These are phyloP conservation scores for Sphaerobolus stellatus DNA, from an alignment of 1,284 basidiomycete genomes.

Conservation along the genomic window DNA sequence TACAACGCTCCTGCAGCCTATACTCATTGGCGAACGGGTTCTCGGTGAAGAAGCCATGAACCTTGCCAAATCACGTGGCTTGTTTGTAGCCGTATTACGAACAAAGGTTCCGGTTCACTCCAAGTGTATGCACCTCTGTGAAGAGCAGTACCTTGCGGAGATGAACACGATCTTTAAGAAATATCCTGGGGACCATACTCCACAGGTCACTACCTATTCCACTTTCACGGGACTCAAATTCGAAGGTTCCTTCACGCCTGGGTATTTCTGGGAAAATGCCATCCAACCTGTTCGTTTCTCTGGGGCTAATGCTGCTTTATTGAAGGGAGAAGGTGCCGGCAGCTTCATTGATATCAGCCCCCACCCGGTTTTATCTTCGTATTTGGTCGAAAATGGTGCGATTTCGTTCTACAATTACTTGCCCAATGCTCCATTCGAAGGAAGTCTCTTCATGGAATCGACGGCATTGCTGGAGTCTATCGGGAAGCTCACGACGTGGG, in stretches of 20 bases:
- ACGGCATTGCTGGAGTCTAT: constrained; percentile 10
- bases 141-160: constrained; percentile 21
- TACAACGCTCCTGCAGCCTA: constrained; percentile 36
- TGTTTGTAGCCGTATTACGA: constrained; percentile 33
- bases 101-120: constrained; percentile 36
- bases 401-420: constrained; percentile 23
- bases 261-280: constrained; percentile 38
- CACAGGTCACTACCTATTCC: constrained; percentile 24
- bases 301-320: constrained; percentile 15
- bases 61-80: constrained; percentile 27
- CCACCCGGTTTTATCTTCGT: constrained; percentile 37
- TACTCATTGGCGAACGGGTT: constrained; percentile 33
- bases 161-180: constrained; percentile 26
- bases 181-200: constrained; percentile 16
- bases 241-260: constrained; percentile 17
- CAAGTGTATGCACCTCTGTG: constrained; percentile 32
- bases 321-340: constrained; percentile 19
- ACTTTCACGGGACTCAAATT: constrained; percentile 24
- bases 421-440: constrained; percentile 31
- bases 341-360: constrained; percentile 36
- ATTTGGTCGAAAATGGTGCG: constrained; percentile 26
- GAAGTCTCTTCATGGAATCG: constrained; percentile 23
- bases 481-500: constrained; percentile 22
- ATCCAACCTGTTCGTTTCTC: constrained; percentile 34
- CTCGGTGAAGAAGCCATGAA: constrained; percentile 30